These are phyloP conservation scores for Protea cynaroides DNA, from an alignment of 164 flowering plant species.

Conservation along the genomic window DNA sequence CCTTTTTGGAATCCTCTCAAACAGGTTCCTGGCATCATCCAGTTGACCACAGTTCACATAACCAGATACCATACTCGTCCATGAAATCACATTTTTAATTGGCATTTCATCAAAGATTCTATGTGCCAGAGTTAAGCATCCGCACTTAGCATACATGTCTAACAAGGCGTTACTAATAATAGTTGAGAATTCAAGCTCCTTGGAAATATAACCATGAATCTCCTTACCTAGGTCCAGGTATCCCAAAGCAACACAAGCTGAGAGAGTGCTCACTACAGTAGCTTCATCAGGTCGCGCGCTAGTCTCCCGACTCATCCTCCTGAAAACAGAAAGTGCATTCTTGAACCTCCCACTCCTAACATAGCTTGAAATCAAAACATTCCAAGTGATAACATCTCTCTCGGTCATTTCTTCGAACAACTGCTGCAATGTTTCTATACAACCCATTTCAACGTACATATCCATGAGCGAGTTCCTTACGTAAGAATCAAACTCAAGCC, in stretches of 20 bases:
- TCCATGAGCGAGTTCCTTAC: conserved; percentile 67
- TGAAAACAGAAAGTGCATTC: conserved; percentile 43
- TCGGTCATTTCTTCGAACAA: conserved; percentile 64
- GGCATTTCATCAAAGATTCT: conserved; percentile 46
- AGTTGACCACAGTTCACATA: conserved; percentile 52
- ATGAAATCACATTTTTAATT: conserved; percentile 54
- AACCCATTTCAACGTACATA: conserved; percentile 57
- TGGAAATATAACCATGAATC: conserved; percentile 39
- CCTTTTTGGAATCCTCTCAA: conserved; percentile 51
- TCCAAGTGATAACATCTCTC: conserved; percentile 69
- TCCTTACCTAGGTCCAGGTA: conserved; percentile 61
- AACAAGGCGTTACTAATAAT: conserved; percentile 61
- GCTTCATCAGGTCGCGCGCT: conserved; percentile 51
- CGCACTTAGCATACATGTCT: conserved; percentile 72
- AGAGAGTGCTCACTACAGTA: conserved; percentile 59
- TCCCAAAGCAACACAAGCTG: conserved; percentile 57
- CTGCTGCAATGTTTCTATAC: conserved; percentile 13
- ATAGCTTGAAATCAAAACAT: conserved; percentile 52
- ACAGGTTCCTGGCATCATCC: conserved; percentile 60
- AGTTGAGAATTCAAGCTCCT: conserved; percentile 35
- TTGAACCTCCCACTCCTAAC: conserved; percentile 40
- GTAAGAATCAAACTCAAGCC: conserved; percentile 51
- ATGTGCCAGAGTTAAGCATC: conserved; percentile 39
- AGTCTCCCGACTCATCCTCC: conserved; percentile 32
- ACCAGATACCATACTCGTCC: conserved; percentile 76